Conservation (phyloP, 176 grass and related monocot genomes). For the Juncus effusus region DNA sequence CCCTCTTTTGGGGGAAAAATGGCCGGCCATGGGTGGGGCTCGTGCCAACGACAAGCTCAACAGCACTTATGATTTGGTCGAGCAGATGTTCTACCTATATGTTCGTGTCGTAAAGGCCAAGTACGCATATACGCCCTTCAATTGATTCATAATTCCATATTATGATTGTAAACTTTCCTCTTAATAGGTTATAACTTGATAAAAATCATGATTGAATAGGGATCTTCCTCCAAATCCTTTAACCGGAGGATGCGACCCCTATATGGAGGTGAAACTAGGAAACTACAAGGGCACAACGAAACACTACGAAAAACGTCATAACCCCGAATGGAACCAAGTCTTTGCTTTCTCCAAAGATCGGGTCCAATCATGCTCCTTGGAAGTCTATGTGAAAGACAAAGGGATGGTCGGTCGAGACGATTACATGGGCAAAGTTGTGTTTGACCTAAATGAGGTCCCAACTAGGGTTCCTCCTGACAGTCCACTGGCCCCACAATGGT, state of each 20-base stretch:
- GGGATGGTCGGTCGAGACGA: slow-evolving; percentile 85
- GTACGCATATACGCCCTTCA: slow-evolving; percentile 4
- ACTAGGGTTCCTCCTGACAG: slow-evolving; percentile 70
- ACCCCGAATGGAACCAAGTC: slow-evolving; percentile 89
- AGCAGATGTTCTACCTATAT: slow-evolving; percentile 97
- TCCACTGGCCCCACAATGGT: slow-evolving; percentile 82
- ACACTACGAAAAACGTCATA: slow-evolving; percentile 52
- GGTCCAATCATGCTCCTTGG: slow-evolving; percentile 61
- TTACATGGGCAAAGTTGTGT: slow-evolving; percentile 65
- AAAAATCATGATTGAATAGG: slow-evolving; percentile 15
- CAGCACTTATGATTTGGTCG: slow-evolving; percentile 91
- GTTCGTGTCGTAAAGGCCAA: slow-evolving; percentile 87
- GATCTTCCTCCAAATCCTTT: slow-evolving; percentile 62
- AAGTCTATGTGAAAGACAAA: slow-evolving; percentile 83
- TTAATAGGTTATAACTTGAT: not conserved
- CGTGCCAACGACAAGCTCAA: slow-evolving; percentile 74
- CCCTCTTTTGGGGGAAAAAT: slow-evolving; percentile 74
- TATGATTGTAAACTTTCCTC: not conserved
- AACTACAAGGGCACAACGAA: slow-evolving; percentile 88
- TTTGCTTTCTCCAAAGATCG: slow-evolving; percentile 88
- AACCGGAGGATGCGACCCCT: slow-evolving; percentile 65
- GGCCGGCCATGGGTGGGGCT: slow-evolving; percentile 55
- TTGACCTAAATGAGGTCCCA: slow-evolving; percentile 73
- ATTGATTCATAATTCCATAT: slow-evolving; percentile 3
- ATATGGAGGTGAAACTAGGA: slow-evolving; percentile 79